Evolutionary conservation across 805 yeast species (phyloP).

Genomic region (Wickerhamiella allomyrinae): DNA sequence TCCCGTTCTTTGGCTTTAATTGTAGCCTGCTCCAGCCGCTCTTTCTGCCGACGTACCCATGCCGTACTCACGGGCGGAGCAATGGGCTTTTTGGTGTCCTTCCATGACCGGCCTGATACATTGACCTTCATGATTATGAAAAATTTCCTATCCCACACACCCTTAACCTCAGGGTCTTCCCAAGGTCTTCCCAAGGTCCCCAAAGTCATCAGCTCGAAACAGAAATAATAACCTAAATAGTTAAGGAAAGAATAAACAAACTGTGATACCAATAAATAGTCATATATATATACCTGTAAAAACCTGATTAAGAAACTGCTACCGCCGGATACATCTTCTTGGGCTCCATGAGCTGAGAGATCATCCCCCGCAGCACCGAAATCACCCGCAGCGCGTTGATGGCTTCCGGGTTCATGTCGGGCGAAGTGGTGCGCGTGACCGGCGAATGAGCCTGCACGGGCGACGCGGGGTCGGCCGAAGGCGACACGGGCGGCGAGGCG

Average conservation of each 20-base stretch:
- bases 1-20: conserved; percentile 55
- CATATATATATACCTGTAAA: no score
- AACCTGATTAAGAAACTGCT: not conserved
- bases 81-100: conserved; percentile 23
- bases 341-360: conserved; percentile 1
- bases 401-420: conserved; percentile 1
- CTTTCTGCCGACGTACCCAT: conserved; percentile 55
- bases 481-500: not conserved
- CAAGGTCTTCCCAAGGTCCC: no score
- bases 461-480: not conserved
- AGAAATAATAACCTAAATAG: not conserved
- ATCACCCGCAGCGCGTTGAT: conserved; percentile 6
- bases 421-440: not conserved
- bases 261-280: no score
- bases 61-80: conserved; percentile 31
- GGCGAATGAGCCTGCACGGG: conserved; percentile 1
- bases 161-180: no score
- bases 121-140: conserved; percentile 14
- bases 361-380: conserved; percentile 2
- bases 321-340: not conserved
- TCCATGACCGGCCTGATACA: conserved; percentile 28
- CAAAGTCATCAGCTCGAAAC: no score
- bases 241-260: not conserved
- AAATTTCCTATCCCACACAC: not conserved
- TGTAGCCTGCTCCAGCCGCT: conserved; percentile 49